Base-by-base conservation (phyloP, 1,284 basidiomycete species). In the Thelephora terrestris region DNA sequence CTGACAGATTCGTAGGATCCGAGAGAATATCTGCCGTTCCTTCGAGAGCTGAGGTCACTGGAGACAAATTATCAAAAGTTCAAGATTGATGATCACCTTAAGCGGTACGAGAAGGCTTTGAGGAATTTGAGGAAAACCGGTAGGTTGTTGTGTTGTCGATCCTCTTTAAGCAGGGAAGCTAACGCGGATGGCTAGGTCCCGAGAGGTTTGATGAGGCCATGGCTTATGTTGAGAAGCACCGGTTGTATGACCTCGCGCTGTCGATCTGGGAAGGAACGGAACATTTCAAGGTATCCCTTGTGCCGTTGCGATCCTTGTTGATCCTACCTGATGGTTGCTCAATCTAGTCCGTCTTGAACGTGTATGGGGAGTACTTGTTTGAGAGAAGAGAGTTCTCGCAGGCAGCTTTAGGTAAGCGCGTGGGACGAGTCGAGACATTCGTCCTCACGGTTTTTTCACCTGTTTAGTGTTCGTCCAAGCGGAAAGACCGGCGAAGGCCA, bases 1-100 rank as follows among this genome's bases (percentile, higher is more conserved):
- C 47, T 20, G 36, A 17, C 40, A 49, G 25, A 9, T 27, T 27
- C 5, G 27, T 60, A 96, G 88, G 95, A 99, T 66, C 96, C 96
- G 6, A 79, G 94, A 58, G 96, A 99, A 64, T 99, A 99, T 61
- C 78, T 99, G 0, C 94, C 96, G 0, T 98, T 99, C 78, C 72
- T 99, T 46, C 81, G 92, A 14, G 90, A 94, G 56, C 74, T 99
- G 10, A 80, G 90, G 7, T 75, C 84, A 0, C 69, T 96, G 52
- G 85, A 90, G 42, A 79, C 78, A 48, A 75, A 81, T 61, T 91
- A 95, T 58, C 94, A 98, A 58, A 71, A 81, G 35, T 97, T 91
- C 70, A 78, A 79, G 53, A 98, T 99, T 53, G 94, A 99, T 61
- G 93, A 98, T 61, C 82, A 97, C 64, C 76, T 99, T 29, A 81